Conservation (phyloP, 2,329 filamentous ascomycete species). For the Ophiosphaerella korrae region DNA sequence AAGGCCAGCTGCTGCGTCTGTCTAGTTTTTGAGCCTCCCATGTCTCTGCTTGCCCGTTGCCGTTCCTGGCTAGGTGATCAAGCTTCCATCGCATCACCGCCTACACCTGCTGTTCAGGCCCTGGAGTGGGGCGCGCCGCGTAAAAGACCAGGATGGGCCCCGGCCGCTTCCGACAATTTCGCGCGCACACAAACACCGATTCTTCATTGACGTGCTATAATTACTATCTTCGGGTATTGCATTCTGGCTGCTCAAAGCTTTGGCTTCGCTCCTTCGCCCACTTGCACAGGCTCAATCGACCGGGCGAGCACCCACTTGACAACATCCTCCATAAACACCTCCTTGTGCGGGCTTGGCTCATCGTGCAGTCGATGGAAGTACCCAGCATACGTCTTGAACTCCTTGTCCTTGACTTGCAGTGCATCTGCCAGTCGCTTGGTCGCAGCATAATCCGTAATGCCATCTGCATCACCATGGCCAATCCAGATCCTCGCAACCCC, state of each 20-base stretch:
- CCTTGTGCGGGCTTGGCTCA: conserved; percentile 43
- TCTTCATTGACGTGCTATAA: background rate
- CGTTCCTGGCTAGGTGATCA: conserved; percentile 19
- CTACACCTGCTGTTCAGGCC: conserved; percentile 3
- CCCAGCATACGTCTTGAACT: conserved; percentile 75
- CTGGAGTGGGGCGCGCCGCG: conserved; percentile 11
- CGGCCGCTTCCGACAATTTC: background rate
- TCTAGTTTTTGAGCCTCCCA: conserved; percentile 23
- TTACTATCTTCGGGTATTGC: background rate
- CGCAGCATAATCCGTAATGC: conserved; percentile 68
- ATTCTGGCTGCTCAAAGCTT: conserved; percentile 32
- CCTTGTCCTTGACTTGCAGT: conserved; percentile 67
- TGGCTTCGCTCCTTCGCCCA: conserved; percentile 34
- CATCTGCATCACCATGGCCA: conserved; percentile 77
- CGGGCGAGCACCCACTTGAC: conserved; percentile 43
- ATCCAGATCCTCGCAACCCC: conserved; percentile 71
- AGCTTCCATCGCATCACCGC: conserved; percentile 18
- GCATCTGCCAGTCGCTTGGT: conserved; percentile 68
- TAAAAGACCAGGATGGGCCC: background rate
- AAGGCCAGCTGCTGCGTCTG: conserved; percentile 14
- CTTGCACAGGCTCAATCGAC: conserved; percentile 36
- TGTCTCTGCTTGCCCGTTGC: conserved; percentile 24
- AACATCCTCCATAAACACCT: conserved; percentile 43
- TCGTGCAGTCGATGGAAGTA: conserved; percentile 71
- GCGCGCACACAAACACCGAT: too few relatives aligned